Percentiles rank a stretch among this genome's conserved stretches.
phyloP scores from a whole-genome alignment of 1,139 yeast genomes.

The Diutina sp. region DNA sequence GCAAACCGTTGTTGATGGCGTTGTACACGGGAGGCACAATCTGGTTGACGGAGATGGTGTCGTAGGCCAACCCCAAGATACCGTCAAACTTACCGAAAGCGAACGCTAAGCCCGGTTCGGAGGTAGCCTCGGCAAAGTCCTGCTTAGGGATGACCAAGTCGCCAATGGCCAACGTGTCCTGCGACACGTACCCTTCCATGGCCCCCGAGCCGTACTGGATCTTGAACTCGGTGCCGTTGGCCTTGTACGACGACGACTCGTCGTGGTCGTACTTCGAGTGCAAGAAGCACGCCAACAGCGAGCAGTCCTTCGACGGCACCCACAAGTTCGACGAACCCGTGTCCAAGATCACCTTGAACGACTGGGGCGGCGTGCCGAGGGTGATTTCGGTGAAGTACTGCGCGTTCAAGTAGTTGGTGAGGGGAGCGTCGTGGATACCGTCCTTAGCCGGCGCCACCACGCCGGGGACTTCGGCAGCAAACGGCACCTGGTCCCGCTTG shows the following conservation, averaged over 20 bases:
- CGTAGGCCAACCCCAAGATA: conserved; percentile 87
- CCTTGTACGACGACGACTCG: conserved; percentile 64
- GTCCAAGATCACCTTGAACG: conserved; percentile 81
- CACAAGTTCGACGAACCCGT: conserved; percentile 95
- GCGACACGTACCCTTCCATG: conserved; percentile 81
- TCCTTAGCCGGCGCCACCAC: not conserved
- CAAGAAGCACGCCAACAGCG: conserved; percentile 88
- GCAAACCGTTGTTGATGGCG: conserved; percentile 67
- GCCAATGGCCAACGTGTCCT: conserved; percentile 70
- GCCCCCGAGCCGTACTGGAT: conserved; percentile 91
- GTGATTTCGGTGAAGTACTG: conserved; percentile 87
- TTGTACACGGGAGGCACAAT: conserved; percentile 90
- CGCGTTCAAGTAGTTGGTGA: conserved; percentile 86
- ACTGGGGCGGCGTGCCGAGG: conserved; percentile 87
- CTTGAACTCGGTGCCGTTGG: conserved; percentile 74
- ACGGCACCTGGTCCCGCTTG: conserved; percentile 23
- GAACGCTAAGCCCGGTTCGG: conserved; percentile 94
- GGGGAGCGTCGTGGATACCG: conserved; percentile 43
- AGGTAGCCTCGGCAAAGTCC: conserved; percentile 93
- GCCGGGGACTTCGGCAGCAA: conserved; percentile 4
- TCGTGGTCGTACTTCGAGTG: conserved; percentile 84
- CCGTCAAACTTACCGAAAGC: conserved; percentile 98
- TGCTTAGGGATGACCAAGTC: conserved; percentile 76
- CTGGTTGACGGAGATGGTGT: conserved; percentile 75
- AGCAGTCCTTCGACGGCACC: conserved; percentile 86